Conservation (phyloP, 768 basidiomycete species). For the Termitomyces sp. region DNA sequence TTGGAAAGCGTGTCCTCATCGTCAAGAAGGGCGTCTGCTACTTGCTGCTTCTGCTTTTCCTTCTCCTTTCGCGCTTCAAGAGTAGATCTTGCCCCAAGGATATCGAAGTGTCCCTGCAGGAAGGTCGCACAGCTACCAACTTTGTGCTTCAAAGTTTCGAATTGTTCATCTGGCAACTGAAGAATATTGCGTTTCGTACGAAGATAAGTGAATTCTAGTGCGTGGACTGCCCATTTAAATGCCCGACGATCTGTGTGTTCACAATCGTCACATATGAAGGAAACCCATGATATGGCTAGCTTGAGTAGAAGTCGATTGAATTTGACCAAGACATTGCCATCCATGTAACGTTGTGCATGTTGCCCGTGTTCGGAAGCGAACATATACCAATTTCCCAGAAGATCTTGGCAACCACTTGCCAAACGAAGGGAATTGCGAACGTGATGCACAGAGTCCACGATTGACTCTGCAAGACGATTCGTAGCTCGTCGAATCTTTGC, state of each 20-base stretch:
- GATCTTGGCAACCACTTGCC: constrained; percentile 70
- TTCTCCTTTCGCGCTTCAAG: constrained; percentile 88
- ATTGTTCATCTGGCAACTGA: constrained; percentile 84
- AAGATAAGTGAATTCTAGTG: constrained; percentile 87
- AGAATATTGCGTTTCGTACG: constrained; percentile 90
- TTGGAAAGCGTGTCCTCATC: constrained; percentile 49
- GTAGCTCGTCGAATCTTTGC: constrained; percentile 89
- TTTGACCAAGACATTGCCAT: constrained; percentile 59
- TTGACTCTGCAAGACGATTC: constrained; percentile 86
- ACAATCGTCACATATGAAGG: constrained; percentile 98
- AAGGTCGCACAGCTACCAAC: constrained; percentile 96
- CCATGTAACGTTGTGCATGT: constrained; percentile 87
- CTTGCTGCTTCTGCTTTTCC: constrained; percentile 68
- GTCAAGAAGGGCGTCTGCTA: constrained; percentile 37
- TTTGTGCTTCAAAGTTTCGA: constrained; percentile 84
- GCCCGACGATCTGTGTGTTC: constrained; percentile 93
- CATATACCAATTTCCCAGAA: constrained; percentile 90
- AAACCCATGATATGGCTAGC: constrained; percentile 95
- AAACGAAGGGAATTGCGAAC: constrained; percentile 67
- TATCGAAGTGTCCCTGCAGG: constrained; percentile 97
- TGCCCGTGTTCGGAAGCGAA: constrained; percentile 97
- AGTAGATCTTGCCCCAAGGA: constrained; percentile 89
- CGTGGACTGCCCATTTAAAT: constrained; percentile 97
- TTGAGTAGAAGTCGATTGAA: constrained; percentile 85
- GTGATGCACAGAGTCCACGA: constrained; percentile 87